Conservation (phyloP, 208 protist genomes). For the Trypanosoma cruzi region DNA sequence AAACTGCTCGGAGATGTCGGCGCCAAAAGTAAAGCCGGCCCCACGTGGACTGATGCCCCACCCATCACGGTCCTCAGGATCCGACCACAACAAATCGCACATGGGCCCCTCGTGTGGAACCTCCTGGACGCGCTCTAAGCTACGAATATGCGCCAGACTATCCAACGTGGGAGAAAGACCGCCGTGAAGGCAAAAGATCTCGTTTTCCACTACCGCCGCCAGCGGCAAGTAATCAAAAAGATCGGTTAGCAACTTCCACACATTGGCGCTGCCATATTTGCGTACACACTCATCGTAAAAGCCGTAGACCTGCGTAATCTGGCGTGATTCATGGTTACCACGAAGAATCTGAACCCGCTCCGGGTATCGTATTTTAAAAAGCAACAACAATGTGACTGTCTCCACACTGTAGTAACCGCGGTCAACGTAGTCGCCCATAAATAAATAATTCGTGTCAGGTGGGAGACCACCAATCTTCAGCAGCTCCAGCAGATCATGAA, state of each 20-base stretch:
- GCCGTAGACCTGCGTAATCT: slow-evolving; percentile 99
- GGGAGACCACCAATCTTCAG: slow-evolving; percentile 96
- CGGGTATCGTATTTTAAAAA: slow-evolving; percentile 97
- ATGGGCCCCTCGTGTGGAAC: slow-evolving; percentile 99
- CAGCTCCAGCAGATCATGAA: slow-evolving; percentile 98
- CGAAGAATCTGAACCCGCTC: slow-evolving; percentile 96
- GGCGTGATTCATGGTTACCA: slow-evolving; percentile 98
- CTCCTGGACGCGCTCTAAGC: slow-evolving; percentile 97
- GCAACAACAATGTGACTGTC: slow-evolving; percentile 92
- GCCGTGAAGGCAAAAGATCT: slow-evolving; percentile 98
- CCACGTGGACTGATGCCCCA: slow-evolving; percentile 98
- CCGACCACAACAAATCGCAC: slow-evolving; percentile 99
- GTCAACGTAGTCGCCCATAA: slow-evolving; percentile 98
- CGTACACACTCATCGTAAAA: slow-evolving; percentile 99
- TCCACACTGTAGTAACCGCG: slow-evolving; percentile 96
- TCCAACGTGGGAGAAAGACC: slow-evolving; percentile 95
- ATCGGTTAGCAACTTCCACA: slow-evolving; percentile 98
- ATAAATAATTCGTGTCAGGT: slow-evolving; percentile 98
- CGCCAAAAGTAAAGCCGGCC: slow-evolving; percentile 98
- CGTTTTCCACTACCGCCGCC: slow-evolving; percentile 96
- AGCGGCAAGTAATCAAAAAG: slow-evolving; percentile 99
- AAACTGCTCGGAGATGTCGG: slow-evolving; percentile 98
- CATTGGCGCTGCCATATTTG: slow-evolving; percentile 96
- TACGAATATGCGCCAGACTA: slow-evolving; percentile 95
- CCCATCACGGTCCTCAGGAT: slow-evolving; percentile 96